These are phyloP conservation scores for Hypoxylon trugodes DNA, from an alignment of 495 filamentous ascomycete species.

Conservation along the genomic window DNA sequence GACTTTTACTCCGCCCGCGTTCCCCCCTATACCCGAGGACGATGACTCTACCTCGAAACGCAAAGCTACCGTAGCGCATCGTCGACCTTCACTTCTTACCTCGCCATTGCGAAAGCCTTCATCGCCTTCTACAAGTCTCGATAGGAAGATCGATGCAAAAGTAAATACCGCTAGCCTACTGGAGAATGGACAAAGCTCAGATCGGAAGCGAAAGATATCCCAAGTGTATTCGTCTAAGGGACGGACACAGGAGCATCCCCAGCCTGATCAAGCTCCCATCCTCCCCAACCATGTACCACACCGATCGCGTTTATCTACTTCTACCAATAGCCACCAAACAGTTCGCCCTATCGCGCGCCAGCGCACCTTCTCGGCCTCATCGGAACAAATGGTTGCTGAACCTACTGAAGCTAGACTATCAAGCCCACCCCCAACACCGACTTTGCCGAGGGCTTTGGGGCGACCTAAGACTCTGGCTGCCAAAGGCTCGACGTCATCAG, in stretches of 20 bases:
- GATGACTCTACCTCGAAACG: conserved; percentile 37
- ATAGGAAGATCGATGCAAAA: conserved; percentile 14
- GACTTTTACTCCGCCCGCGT: conserved; percentile 35
- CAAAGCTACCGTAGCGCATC: conserved; percentile 28
- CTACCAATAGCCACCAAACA: conserved; percentile 2
- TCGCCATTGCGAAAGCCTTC: conserved; percentile 28
- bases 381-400: conserved; percentile 31
- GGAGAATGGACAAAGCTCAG: conserved; percentile 10
- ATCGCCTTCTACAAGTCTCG: conserved; percentile 17
- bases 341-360: conserved; percentile 11
- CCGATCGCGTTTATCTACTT: conserved; percentile 28
- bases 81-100: conserved; percentile 26
- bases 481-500: conserved; percentile 10
- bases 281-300: conserved; percentile 13
- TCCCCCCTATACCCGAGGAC: conserved; percentile 43
- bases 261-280: background rate
- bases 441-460: conserved; percentile 30
- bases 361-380: conserved; percentile 4
- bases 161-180: conserved; percentile 1
- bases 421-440: conserved; percentile 44
- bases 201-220: conserved; percentile 45
- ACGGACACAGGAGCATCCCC: conserved; percentile 20
- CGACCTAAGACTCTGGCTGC: background rate
- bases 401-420: conserved; percentile 24
- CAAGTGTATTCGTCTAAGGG: conserved; percentile 40